Evolutionary conservation across 805 yeast species (phyloP).

Genomic region (Kluyveromyces siamensis): DNA sequence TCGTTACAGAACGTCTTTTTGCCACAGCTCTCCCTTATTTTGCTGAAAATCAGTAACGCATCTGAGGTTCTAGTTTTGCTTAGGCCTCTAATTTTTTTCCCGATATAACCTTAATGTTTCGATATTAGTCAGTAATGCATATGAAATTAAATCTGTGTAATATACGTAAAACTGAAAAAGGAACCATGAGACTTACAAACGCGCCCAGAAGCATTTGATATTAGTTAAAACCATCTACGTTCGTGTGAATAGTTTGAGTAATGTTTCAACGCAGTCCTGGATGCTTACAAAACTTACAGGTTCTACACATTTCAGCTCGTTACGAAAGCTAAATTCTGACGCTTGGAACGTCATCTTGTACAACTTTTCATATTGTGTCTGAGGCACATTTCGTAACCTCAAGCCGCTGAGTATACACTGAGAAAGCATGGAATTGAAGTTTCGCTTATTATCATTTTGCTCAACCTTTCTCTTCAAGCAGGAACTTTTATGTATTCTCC

Average conservation of each 20-base stretch:
- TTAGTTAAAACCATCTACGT: background rate
- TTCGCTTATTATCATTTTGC: conserved; percentile 17
- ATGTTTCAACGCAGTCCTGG: conserved; percentile 30
- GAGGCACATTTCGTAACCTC: conserved; percentile 27
- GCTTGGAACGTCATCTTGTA: conserved; percentile 30
- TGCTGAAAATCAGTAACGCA: background rate
- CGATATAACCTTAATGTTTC: too few species aligned
- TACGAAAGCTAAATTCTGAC: conserved; percentile 32
- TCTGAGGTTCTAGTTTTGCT: too few species aligned
- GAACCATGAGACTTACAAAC: too few species aligned
- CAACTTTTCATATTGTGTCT: conserved; percentile 26
- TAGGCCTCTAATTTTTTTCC: too few species aligned
- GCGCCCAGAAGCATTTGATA: too few species aligned
- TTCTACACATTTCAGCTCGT: conserved; percentile 12
- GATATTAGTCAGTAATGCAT: too few species aligned
- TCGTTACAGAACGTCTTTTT: background rate
- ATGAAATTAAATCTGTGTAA: too few species aligned
- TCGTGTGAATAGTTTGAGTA: conserved; percentile 25
- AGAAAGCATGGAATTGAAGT: conserved; percentile 26
- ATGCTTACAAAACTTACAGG: conserved; percentile 24
- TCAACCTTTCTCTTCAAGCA: conserved; percentile 13
- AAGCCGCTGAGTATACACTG: conserved; percentile 30
- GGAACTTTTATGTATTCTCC: conserved; percentile 7
- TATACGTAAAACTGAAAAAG: too few species aligned
- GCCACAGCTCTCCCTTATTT: background rate